Evolutionary conservation across 352 stramenopile genomes (phyloP), one percentile per base, ranked within the genome.

Genomic region (Phytophthora meadii): DNA sequence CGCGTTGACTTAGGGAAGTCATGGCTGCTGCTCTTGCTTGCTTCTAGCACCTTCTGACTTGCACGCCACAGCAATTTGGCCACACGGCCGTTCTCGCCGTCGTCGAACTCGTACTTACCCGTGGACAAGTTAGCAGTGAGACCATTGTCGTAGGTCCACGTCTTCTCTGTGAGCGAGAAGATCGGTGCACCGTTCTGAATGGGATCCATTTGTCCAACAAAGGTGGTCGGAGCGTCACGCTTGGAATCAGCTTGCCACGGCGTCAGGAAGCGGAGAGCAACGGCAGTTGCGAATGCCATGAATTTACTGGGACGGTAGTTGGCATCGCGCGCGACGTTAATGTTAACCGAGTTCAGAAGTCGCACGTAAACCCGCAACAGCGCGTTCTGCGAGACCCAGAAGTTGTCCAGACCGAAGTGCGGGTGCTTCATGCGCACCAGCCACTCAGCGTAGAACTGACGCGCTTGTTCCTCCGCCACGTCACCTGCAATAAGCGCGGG

Each of bases 371-470:
- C 80, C 68, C 82, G 83, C 53, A 85, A 50, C 59, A 87, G 70
- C 4, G 88, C 90, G 74, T 98, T 98, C 79, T 98, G 93, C 7
- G 73, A 82, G 47, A 98, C 92, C 76, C 97, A 98, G 74, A 98
- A 98, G 30, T 86, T 96, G 49, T 92, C 90, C 24, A 98, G 68
- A 12, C 95, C 93, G 77, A 98, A 98, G 55, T 75, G 61, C 12
- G 27, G n/a, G 46, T 98, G 90, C 25, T 86, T 51, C 39, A 98
- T 48, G 14, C 95, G 83, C 42, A 36, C 41, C 57, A 92, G 87
- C 95, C 95, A 98, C 73, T 98, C 94, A 32, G 82, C 66, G 54
- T 88, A 93, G 30, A 73, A 69, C 1, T 74, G 32, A 9, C 83
- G 67, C 10, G 83, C 77, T 4, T 73, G 65, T 12, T 77, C 64